Conservation (phyloP, 345 rosid genomes). For the Eucalyptus lansdowneana region DNA sequence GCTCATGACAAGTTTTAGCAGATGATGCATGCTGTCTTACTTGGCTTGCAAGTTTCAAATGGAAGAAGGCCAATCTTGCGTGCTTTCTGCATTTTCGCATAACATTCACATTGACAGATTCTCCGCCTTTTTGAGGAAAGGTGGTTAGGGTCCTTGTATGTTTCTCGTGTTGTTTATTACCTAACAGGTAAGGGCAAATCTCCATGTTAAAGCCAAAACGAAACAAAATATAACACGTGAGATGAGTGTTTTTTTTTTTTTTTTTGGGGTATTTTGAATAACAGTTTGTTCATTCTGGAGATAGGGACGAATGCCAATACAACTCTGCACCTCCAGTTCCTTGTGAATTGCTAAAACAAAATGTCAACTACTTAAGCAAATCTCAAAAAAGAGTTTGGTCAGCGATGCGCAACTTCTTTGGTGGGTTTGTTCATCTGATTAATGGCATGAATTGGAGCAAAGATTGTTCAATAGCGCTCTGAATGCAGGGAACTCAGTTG, state of each 20-base stretch:
- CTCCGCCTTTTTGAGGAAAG: neutral
- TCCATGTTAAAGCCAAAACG: neutral
- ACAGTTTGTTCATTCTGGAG: neutral
- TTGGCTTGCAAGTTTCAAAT: neutral
- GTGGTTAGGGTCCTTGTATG: neutral
- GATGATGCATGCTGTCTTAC: neutral
- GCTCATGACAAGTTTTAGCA: neutral
- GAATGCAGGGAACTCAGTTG: neutral
- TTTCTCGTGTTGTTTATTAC: neutral
- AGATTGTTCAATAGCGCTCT: neutral
- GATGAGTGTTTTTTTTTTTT: neutral
- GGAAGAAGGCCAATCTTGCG: neutral
- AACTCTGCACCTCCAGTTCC: neutral
- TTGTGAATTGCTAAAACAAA: neutral
- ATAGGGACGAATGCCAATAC: neutral
- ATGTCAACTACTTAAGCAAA: neutral
- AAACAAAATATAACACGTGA: neutral
- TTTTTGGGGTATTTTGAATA: neutral
- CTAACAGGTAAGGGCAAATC: neutral
- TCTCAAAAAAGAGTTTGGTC: neutral
- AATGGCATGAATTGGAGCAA: neutral
- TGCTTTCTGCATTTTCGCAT: neutral
- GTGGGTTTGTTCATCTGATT: neutral
- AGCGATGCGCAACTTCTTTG: neutral
- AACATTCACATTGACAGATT: neutral